phyloP scores from a whole-genome alignment of 164 flowering plant species.

The Magnolia changhungtana region DNA sequence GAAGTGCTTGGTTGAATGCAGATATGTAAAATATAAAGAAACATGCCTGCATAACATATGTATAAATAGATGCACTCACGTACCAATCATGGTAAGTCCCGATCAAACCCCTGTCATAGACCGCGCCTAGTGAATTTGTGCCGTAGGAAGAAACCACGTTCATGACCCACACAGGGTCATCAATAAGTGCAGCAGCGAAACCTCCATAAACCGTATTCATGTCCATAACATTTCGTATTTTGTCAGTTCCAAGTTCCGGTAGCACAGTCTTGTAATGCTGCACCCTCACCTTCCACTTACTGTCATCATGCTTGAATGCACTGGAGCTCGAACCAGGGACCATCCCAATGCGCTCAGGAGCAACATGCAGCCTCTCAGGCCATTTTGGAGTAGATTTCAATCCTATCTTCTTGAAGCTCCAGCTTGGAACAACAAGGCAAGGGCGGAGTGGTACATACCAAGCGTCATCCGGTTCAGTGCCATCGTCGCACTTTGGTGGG shows the following conservation, averaged over 20 bases:
- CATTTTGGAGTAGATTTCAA: slow-evolving; percentile 65
- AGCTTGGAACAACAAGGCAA: slow-evolving; percentile 71
- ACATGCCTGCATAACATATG: neutral
- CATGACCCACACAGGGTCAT: slow-evolving; percentile 96
- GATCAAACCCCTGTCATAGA: slow-evolving; percentile 85
- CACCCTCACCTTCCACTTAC: slow-evolving; percentile 76
- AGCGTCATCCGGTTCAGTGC: slow-evolving; percentile 78
- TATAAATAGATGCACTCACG: neutral
- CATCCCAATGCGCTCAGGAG: slow-evolving; percentile 73
- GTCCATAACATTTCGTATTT: slow-evolving; percentile 94
- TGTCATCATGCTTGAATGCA: slow-evolving; percentile 79
- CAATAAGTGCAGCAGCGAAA: slow-evolving; percentile 77
- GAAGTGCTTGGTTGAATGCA: neutral
- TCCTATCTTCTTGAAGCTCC: slow-evolving; percentile 41
- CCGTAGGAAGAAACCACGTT: slow-evolving; percentile 93
- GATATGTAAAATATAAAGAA: neutral
- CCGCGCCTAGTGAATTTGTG: slow-evolving; percentile 73
- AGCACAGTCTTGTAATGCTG: slow-evolving; percentile 89
- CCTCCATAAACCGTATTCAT: slow-evolving; percentile 95
- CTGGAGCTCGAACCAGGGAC: slow-evolving; percentile 70
- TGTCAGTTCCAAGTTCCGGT: slow-evolving; percentile 71
- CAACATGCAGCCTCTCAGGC: slow-evolving; percentile 66
- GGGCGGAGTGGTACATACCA: slow-evolving; percentile 91
- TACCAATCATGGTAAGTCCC: slow-evolving; percentile 98
- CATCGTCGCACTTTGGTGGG: slow-evolving; percentile 84